Evolutionary conservation across 768 basidiomycete genomes (phyloP).

Genomic region (Podaxis sp.): DNA sequence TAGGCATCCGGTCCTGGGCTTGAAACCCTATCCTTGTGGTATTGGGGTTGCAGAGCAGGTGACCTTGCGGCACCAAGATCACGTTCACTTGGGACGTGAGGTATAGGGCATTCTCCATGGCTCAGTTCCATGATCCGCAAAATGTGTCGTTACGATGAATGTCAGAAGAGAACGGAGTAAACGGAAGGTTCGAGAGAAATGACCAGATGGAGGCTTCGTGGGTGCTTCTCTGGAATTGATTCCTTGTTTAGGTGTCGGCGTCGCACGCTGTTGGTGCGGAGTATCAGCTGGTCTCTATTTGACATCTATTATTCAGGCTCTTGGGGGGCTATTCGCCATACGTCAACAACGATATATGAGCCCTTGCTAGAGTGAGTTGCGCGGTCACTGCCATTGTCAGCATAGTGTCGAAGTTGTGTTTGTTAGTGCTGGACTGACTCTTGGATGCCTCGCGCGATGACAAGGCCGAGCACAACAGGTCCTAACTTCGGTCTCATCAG

Average conservation of each 20-base stretch:
- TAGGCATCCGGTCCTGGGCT: not conserved
- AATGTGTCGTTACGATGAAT: not conserved
- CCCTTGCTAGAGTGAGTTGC: not conserved
- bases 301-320: not conserved
- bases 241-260: conserved; percentile 2
- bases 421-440: too few species aligned
- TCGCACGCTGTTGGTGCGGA: not conserved
- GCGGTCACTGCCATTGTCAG: too few species aligned
- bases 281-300: not conserved
- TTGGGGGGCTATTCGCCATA: not conserved
- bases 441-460: too few species aligned
- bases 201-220: not conserved
- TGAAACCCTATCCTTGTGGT: not conserved
- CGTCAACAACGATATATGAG: not conserved
- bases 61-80: too few species aligned
- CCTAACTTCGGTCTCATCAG: too few species aligned
- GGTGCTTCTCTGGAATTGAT: not conserved
- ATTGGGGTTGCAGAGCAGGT: too few species aligned
- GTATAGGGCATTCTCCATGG: too few species aligned
- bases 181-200: not conserved
- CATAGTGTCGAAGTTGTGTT: too few species aligned
- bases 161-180: not conserved
- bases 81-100: too few species aligned
- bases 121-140: too few species aligned
- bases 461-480: too few species aligned